phyloP scores from a whole-genome alignment of 345 rosid species.

The Zanthoxylum bungeanum region DNA sequence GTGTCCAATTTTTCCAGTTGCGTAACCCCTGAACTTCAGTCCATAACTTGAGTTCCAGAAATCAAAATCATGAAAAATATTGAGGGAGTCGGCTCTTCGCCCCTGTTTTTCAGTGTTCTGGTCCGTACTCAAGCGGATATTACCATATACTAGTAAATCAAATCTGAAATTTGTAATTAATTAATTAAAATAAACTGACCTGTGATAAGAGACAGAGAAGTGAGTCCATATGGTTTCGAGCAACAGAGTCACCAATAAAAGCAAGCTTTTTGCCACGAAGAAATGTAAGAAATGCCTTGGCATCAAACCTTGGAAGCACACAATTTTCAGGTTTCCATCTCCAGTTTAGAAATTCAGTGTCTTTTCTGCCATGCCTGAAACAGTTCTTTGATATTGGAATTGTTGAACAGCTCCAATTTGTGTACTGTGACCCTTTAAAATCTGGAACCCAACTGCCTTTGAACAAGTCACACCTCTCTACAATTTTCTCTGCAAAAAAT shows the following conservation, averaged over 20 bases:
- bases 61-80: no score
- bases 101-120: no score
- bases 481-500: constrained; percentile 10
- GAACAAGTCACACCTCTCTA: constrained; percentile 53
- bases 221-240: constrained; percentile 90
- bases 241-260: constrained; percentile 90
- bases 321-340: constrained; percentile 86
- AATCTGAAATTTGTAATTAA: no score
- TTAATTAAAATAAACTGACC: no score
- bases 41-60: no score
- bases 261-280: constrained; percentile 71
- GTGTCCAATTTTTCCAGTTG: no score
- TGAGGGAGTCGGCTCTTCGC: no score
- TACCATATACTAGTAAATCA: no score
- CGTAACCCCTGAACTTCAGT: no score
- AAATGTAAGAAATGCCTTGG: constrained; percentile 42
- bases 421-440: constrained; percentile 42
- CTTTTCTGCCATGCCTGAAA: constrained; percentile 65
- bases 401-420: constrained; percentile 67
- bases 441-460: constrained; percentile 80
- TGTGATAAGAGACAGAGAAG: constrained; percentile 84
- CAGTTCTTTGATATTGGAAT: constrained; percentile 81
- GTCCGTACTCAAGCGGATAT: no score
- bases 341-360: constrained; percentile 75
- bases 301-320: constrained; percentile 61